Base-by-base conservation (phyloP, 495 filamentous ascomycete species). In the Lophiostoma macrostomum region DNA sequence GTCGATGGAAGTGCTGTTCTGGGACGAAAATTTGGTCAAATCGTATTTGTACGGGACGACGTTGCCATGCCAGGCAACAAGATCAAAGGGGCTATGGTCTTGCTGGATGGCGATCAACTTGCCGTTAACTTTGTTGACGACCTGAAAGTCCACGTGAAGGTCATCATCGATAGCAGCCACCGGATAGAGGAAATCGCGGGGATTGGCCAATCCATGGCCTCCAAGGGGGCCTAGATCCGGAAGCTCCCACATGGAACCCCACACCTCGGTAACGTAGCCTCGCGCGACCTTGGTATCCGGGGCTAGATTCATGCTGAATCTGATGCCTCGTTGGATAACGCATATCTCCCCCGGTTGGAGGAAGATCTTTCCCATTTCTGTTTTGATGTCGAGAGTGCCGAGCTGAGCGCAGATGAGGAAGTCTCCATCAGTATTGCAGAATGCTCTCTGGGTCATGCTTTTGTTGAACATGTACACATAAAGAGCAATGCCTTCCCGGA, bases 21-120 rank as follows among this genome's bases (percentile, higher is more conserved):
- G 70, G 6, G 67, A 70, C 12, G 70, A 56, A 46, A 73, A 73
- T 38, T 73, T 73, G 11, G 70, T 73, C 22, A 73, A 45, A 47
- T 73, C 70, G 61, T 71, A 73, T 61, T 73, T 73, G 40, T 73
- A 74, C 7, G 71, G 72, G 38, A 70, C 66, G n/a, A 70, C 68
- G 50, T 73, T 73, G 1, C 71, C 71, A 57, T 73, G 71, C 71
- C 71, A 72, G 4, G 71, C 71, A 8, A 73, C 66, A 4, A 73
- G 37, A 30, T 73, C 71, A 37, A 69, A 73, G 0, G 69, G 71
- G 30, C 65, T 73, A 45, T 72, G 71, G 47, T 73, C 68, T 41
- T 73, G 71, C 31, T 68, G 63, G 32, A 72, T 70, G 14, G 67
- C 66, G 54, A 64, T 51, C n/a, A 66, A 67, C 24, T 56, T 13